Conservation (phyloP, 345 rosid species). For the Brassica carinata region DNA sequence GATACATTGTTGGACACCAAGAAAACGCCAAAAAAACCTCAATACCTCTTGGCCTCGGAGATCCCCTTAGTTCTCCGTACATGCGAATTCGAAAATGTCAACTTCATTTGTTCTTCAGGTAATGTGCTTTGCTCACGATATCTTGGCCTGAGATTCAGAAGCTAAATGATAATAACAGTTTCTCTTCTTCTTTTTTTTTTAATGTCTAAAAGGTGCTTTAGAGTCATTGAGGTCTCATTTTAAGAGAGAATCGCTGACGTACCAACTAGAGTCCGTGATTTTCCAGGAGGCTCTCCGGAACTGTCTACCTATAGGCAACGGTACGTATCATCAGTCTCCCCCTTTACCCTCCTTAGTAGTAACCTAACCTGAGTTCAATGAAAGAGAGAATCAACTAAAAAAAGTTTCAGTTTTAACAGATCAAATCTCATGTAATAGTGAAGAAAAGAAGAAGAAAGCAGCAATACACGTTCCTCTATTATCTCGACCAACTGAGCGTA, state of each 20-base stretch:
- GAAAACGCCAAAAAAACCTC: slow-evolving; percentile 74
- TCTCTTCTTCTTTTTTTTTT: background rate
- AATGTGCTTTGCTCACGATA: slow-evolving; percentile 8
- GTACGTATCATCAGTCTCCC: slow-evolving; percentile 38
- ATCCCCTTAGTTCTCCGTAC: slow-evolving; percentile 76
- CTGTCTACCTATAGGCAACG: slow-evolving; percentile 49
- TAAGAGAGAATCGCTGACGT: slow-evolving; percentile 56
- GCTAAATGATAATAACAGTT: slow-evolving; percentile 7
- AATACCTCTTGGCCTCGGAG: slow-evolving; percentile 80
- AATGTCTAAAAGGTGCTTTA: slow-evolving; percentile 52
- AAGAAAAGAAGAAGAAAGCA: slow-evolving; percentile 47
- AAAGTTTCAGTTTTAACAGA: slow-evolving; percentile 39
- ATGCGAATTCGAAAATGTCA: slow-evolving; percentile 73
- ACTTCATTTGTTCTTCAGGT: slow-evolving; percentile 82
- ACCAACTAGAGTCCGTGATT: slow-evolving; percentile 73
- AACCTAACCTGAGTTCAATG: slow-evolving; percentile 13
- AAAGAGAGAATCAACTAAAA: slow-evolving; percentile 11
- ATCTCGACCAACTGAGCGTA: slow-evolving; percentile 87
- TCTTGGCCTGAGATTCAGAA: background rate
- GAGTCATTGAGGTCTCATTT: slow-evolving; percentile 62
- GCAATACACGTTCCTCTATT: slow-evolving; percentile 65
- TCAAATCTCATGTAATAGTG: slow-evolving; percentile 26
- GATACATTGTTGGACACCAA: slow-evolving; percentile 68
- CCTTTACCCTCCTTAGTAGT: slow-evolving; percentile 13
- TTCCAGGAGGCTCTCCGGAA: slow-evolving; percentile 68